A percentile compares a stretch with the other conserved stretches of the same genome.
These are phyloP conservation scores for Hanseniaspora lachancei DNA, from an alignment of 805 yeast genomes.

Conservation along the genomic window DNA sequence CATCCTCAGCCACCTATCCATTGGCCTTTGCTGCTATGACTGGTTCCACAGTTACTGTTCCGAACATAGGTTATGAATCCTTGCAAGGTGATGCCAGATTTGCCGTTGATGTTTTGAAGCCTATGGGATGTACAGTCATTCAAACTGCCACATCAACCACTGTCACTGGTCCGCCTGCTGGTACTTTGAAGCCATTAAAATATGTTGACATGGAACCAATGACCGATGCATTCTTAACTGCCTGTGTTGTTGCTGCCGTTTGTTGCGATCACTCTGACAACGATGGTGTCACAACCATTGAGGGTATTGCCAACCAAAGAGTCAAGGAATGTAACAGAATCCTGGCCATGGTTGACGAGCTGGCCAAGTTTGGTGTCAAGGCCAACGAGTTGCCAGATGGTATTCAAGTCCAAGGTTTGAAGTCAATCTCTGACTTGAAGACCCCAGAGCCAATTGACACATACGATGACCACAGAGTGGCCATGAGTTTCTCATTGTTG, in stretches of 20 bases:
- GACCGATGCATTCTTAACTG: constrained; percentile 97
- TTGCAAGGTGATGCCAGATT: constrained; percentile 95
- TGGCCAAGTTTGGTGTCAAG: constrained; percentile 78
- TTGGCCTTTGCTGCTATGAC: constrained; percentile 94
- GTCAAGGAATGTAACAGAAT: constrained; percentile 96
- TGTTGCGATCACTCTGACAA: constrained; percentile 42
- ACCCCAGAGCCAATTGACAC: constrained; percentile 51
- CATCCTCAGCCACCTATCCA: constrained; percentile 95
- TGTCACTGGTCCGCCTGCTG: constrained; percentile 74
- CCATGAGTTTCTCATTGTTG: constrained; percentile 86
- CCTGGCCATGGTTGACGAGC: constrained; percentile 80
- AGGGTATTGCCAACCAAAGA: constrained; percentile 95
- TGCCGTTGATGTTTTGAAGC: constrained; percentile 79
- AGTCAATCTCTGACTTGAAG: constrained; percentile 34
- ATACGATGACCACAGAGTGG: constrained; percentile 95
- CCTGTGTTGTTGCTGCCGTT: constrained; percentile 92
- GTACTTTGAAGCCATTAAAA: constrained; percentile 53
- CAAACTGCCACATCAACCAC: constrained; percentile 83
- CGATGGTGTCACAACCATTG: constrained; percentile 52
- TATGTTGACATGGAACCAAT: constrained; percentile 96
- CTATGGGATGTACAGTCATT: constrained; percentile 86
- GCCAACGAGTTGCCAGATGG: constrained; percentile 88
- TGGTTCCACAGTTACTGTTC: constrained; percentile 82
- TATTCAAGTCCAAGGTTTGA: constrained; percentile 66
- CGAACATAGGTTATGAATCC: constrained; percentile 83